Base-by-base conservation (phyloP, 2,329 filamentous ascomycete species). In the Sordariomycetes sp. region DNA sequence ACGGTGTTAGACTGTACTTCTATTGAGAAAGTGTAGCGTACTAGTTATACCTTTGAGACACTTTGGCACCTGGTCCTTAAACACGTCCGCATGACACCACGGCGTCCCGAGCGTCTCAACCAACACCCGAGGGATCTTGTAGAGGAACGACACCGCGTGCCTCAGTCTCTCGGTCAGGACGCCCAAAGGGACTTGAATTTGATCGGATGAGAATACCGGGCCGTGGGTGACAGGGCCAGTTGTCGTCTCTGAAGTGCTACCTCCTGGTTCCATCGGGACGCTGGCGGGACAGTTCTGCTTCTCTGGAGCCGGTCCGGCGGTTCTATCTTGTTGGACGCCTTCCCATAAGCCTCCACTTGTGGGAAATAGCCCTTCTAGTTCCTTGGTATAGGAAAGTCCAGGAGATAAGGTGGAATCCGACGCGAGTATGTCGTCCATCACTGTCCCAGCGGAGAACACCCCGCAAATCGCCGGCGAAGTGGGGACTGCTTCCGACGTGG, bases 71-170 rank as follows among this genome's bases (percentile, higher is more conserved):
- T 64, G 57, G 1, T 75, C 69, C 22, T 68, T 68, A 59, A 80
- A 82, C 0, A 83, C 66, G n/a, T 68, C 64, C 0, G 69, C 67
- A 60, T 83, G 80, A 34, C 69, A 74, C 80, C 80, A 83, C 0
- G 77, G 76, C 0, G 77, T 78, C 54, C 73, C 66, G 17, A 71
- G 77, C 52, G 76, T 70, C 10, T 70, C 59, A 0, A 81, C 73
- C 73, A 82, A 77, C 54, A 60, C 70, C 17, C 59, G 59, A 0
- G 74, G 73, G 1, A 79, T 73, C 57, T 75, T 72, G 51, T 76
- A 74, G 17, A 83, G 72, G 63, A 76, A 74, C 56, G 79, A 76
- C 13, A 82, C 70, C 1, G 77, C 71, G 55, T 68, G 74, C 39
- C 66, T 63, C 1, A 76, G 62, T 2, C 69, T 75, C 60, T 64